Percentiles rank a stretch among this genome's conserved stretches.
phyloP scores from a whole-genome alignment of 768 basidiomycete genomes.

The Suillus brevipes region DNA sequence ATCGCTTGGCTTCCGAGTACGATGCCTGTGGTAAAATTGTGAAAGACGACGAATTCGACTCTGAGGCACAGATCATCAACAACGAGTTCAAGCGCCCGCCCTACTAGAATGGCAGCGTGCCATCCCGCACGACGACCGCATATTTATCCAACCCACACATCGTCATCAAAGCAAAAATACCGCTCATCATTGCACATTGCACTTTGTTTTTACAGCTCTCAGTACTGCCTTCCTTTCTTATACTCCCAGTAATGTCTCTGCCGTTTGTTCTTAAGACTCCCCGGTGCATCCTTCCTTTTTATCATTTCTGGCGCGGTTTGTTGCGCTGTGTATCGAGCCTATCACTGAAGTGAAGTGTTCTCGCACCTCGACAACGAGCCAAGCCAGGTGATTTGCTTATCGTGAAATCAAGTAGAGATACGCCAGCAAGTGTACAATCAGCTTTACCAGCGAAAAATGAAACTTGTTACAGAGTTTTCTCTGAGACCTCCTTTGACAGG shows the following conservation, averaged over 20 bases:
- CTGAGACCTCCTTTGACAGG: background rate
- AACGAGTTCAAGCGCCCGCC: constrained; percentile 65
- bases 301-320: background rate
- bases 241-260: background rate
- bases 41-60: constrained; percentile 49
- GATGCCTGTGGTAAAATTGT: constrained; percentile 57
- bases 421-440: background rate
- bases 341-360: background rate
- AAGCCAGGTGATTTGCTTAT: background rate
- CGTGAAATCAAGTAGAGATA: background rate
- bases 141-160: constrained; percentile 2
- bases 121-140: background rate
- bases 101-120: constrained; percentile 26
- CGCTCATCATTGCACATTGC: background rate
- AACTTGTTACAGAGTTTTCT: background rate
- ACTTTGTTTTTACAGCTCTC: background rate
- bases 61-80: constrained; percentile 58
- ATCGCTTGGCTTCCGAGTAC: constrained; percentile 49
- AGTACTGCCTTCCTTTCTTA: background rate
- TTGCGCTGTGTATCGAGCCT: background rate
- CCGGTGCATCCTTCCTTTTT: background rate
- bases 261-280: background rate
- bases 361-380: background rate
- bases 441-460: background rate
- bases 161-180: background rate